These are phyloP conservation scores for Alternaria conjuncta DNA, from an alignment of 2,329 filamentous ascomycete genomes.

Conservation along the genomic window DNA sequence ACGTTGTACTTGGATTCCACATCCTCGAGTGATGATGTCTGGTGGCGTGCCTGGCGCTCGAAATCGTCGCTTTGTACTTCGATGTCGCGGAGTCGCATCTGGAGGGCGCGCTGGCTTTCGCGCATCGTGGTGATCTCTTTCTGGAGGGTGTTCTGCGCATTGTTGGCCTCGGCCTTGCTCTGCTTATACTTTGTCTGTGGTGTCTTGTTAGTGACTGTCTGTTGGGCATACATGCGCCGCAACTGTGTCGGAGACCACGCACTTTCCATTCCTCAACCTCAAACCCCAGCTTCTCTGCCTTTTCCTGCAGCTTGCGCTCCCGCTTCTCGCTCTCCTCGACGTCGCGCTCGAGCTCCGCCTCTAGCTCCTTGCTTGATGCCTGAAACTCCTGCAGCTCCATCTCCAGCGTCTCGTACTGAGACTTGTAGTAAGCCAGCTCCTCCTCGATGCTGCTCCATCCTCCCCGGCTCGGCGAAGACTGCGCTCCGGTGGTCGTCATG, in stretches of 20 bases:
- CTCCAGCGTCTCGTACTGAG: slow-evolving; percentile 92
- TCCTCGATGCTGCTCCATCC: slow-evolving; percentile 63
- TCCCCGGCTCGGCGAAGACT: slow-evolving; percentile 40
- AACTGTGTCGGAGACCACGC: slow-evolving; percentile 41
- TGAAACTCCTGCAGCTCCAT: slow-evolving; percentile 92
- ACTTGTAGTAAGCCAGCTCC: slow-evolving; percentile 91
- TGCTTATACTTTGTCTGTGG: slow-evolving; percentile 91
- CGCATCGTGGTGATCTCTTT: slow-evolving; percentile 95
- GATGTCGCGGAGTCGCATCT: slow-evolving; percentile 86
- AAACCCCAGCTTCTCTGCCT: slow-evolving; percentile 81
- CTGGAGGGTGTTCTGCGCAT: slow-evolving; percentile 83
- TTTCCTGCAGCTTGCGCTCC: slow-evolving; percentile 83
- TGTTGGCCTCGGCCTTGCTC: slow-evolving; percentile 84
- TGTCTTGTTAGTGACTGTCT: slow-evolving; percentile 4
- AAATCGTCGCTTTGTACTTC: slow-evolving; percentile 99
- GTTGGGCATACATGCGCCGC: not conserved
- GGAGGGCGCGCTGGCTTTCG: slow-evolving; percentile 80
- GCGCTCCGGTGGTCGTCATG: slow-evolving; percentile 23
- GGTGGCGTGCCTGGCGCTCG: slow-evolving; percentile 94
- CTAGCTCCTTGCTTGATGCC: slow-evolving; percentile 89
- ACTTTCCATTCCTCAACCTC: slow-evolving; percentile 99
- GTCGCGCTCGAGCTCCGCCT: slow-evolving; percentile 94
- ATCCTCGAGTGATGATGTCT: slow-evolving; percentile 93
- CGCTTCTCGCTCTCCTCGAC: slow-evolving; percentile 94
- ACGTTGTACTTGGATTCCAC: slow-evolving; percentile 97